Conservation (phyloP, 139 green algal species). For the Chlamydomonas urium region DNA sequence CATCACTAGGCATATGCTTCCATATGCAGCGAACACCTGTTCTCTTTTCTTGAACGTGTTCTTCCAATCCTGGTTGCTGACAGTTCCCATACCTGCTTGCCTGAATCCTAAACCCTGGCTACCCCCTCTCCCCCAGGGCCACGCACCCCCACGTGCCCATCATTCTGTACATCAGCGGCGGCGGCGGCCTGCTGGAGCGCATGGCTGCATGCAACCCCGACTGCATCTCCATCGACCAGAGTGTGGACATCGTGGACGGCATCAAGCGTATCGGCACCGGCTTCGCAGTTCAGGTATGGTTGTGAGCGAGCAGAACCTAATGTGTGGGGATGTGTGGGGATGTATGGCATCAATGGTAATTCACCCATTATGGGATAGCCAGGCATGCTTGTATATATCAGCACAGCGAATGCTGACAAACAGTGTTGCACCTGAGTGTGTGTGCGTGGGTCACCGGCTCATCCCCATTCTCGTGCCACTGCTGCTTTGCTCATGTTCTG, state of each 20-base stretch:
- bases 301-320: no score
- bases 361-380: no score
- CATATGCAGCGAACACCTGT: no score
- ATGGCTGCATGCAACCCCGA: slow-evolving; percentile 83
- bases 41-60: no score
- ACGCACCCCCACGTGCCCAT: slow-evolving; percentile 82
- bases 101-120: background rate
- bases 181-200: slow-evolving; percentile 85
- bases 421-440: no score
- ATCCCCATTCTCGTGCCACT: no score
- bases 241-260: slow-evolving; percentile 80
- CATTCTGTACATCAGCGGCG: slow-evolving; percentile 89
- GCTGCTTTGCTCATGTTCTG: background rate
- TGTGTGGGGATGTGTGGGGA: no score
- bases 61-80: background rate
- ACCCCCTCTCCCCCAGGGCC: background rate
- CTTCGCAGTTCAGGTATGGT: slow-evolving; percentile 80
- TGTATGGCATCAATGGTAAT: no score
- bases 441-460: no score
- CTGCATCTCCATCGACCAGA: slow-evolving; percentile 83
- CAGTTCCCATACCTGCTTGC: background rate
- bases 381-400: no score
- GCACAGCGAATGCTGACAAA: no score
- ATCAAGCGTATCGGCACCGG: slow-evolving; percentile 70
- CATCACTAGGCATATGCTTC: no score